Base-by-base conservation (phyloP, 306 rosid genomes). In the Prunus mongolica region DNA sequence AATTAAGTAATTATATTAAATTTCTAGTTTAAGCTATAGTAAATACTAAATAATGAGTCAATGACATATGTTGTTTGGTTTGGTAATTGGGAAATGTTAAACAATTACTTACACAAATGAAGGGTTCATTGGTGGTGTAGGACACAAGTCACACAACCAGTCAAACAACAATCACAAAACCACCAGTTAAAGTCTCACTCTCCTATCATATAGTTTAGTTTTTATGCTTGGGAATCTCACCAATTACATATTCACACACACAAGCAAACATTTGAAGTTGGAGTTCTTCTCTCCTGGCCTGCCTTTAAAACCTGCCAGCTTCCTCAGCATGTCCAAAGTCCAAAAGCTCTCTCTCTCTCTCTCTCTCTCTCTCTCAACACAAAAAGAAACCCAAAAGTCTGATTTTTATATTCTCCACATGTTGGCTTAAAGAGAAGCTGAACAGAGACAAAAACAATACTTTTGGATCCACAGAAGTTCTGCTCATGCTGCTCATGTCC, bases 91-190 rank as follows among this genome's bases (percentile, higher is more conserved):
- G 56, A 76, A 22, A 56, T 54, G 22, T 16, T 7, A 56, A 75
- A 25, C 41, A 47, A 56, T 22, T 38, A 7, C 54, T 38, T 61
- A n/a, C 24, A 76, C 20, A 44, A 58, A 34, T 7, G 24, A 57
- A 34, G 41, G 44, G 20, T 73, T 22, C 61, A 45, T 56, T 11
- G 61, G 27, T 51, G 68, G 51, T 69, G 67, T 69, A 70, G 71
- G 51, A 60, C 69, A 61, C 32, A 74, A 74, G 69, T 32, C 69
- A 65, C 49, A 65, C 49, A 34, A 34, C 14, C 69, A 46, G 69
- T 80, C 84, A 80, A 56, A 80, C 71, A 30, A 70, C 81, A 62
- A 47, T 68, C 68, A 80, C 76, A 28, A 52, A 69, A 60, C 65
- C 80, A 32, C 24, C 52, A 60, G 24, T 55, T 65, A 63, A 75